phyloP scores from a whole-genome alignment of 805 yeast genomes.

The Groenewaldozyma tartarivorans region DNA sequence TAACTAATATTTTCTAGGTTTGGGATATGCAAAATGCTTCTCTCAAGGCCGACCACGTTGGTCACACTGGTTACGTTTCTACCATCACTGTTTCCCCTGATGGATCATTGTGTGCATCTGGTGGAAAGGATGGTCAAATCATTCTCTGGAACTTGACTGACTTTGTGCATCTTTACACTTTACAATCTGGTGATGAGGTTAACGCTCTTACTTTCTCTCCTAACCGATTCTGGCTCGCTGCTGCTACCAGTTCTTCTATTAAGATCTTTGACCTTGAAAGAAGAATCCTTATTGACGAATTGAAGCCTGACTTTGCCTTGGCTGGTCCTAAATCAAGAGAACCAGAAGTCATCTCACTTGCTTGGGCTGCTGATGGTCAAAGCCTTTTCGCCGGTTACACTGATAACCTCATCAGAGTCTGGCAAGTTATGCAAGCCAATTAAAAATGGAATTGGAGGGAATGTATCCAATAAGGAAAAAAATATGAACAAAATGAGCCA shows the following conservation, averaged over 20 bases:
- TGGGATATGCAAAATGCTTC: conserved; percentile 86
- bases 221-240: conserved; percentile 99
- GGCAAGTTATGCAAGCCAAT: conserved; percentile 88
- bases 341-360: conserved; percentile 95
- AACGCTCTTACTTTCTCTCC: conserved; percentile 99
- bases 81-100: conserved; percentile 98
- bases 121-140: conserved; percentile 99
- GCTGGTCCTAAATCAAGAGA: conserved; percentile 79
- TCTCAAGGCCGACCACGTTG: conserved; percentile 91
- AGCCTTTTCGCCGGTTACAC: conserved; percentile 99
- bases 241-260: conserved; percentile 97
- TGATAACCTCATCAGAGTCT: conserved; percentile 98
- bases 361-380: conserved; percentile 99
- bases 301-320: conserved; percentile 94
- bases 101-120: conserved; percentile 98
- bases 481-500: background rate
- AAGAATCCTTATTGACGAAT: conserved; percentile 89
- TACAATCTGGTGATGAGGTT: conserved; percentile 92
- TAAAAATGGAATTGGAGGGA: too few relatives aligned
- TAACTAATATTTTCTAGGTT: conserved; percentile 46
- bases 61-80: conserved; percentile 99
- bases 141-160: conserved; percentile 95
- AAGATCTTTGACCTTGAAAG: conserved; percentile 97
- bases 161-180: conserved; percentile 81
- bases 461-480: too few relatives aligned